A percentile compares a stretch with the other conserved stretches of the same genome.
Conservation (phyloP, 768 basidiomycete genomes). For the Hemileccinum rubropunctum region DNA sequence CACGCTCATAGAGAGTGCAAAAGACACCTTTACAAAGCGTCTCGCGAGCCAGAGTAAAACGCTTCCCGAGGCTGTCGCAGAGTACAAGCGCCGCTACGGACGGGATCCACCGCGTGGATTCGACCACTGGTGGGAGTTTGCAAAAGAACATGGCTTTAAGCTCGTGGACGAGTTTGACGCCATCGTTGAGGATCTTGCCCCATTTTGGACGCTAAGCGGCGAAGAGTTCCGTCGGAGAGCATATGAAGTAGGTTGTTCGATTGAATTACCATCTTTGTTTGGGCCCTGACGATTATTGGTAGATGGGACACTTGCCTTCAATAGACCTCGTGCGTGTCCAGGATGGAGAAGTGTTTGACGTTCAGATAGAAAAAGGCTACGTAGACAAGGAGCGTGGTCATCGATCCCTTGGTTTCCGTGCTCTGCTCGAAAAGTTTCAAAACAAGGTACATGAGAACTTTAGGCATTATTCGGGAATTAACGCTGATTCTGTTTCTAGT, state of each 20-base stretch:
- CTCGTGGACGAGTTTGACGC: constrained; percentile 90
- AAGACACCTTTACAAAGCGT: constrained; percentile 62
- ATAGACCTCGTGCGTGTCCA: constrained; percentile 84
- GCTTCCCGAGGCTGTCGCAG: constrained; percentile 70
- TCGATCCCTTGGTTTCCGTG: constrained; percentile 72
- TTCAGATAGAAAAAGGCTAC: constrained; percentile 54
- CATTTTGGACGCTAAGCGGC: constrained; percentile 77
- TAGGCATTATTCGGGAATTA: neutral
- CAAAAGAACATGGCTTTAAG: constrained; percentile 63
- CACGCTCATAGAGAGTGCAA: constrained; percentile 79
- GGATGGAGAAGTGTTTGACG: constrained; percentile 55
- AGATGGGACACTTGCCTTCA: constrained; percentile 78
- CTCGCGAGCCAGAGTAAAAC: constrained; percentile 78
- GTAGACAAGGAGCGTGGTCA: constrained; percentile 70
- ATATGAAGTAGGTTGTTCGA: constrained; percentile 41
- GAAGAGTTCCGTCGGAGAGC: constrained; percentile 68
- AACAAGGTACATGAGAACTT: constrained; percentile 46
- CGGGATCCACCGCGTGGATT: constrained; percentile 88
- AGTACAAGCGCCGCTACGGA: constrained; percentile 77
- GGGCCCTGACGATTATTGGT: constrained; percentile 3
- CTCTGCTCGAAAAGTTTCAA: constrained; percentile 72
- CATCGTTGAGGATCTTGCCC: constrained; percentile 74
- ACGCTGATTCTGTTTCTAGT: constrained; percentile 35
- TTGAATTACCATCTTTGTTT: neutral
- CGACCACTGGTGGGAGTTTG: constrained; percentile 87